Base-by-base conservation (phyloP, 139 green algal species). In the Pycnococcus provasolii region DNA sequence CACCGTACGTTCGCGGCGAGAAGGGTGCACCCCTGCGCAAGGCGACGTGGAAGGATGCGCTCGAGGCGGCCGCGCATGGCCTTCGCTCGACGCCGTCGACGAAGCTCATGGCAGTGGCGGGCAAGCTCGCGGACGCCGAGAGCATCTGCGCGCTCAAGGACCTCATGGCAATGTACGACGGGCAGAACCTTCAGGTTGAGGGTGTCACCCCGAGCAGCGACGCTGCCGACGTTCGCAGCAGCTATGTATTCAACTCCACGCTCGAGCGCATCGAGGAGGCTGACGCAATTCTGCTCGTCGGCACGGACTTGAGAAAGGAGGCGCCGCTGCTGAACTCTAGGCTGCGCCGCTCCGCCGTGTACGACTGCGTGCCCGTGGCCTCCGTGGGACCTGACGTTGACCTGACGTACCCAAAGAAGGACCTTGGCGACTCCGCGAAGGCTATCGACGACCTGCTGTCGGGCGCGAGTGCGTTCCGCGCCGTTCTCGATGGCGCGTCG, bases 91-190 rank as follows among this genome's bases (percentile, higher is more conserved):
- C 26, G 26, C 26, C 26, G 26, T 26, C 26, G 26, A 26, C 26
- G 2, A 70, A 92, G 75, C 87, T 97, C 51, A 85, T 81, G 46
- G 89, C 80, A 3, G 75, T 82, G 11, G 80, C 77, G 3, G 93
- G 93, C 68, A 92, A 90, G 81, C 85, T 99, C 52, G 80, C 88
- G 0, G 93, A 99, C 60, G 88, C 84, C 1, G 93, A 99, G 84
- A 79, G 79, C 60, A 89, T 99, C 79, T 73, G 95, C n/a, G 80
- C 84, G 13, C 68, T 93, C 9, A 97, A 95, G 79, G 54, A 74
- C 63, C 58, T 85, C 6, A 50, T 78, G 42, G 81, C 81, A 67
- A 42, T 45, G 4, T 76, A 96, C 60, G 90, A 90, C 60, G 80
- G 70, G 54, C 81, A 81, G 62, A 87, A 94, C 78, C 55, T 84